Evolutionary conservation across 2,329 filamentous ascomycete genomes (phyloP), one percentile per base, ranked within the genome.

Genomic region (Fusarium lyarnte): DNA sequence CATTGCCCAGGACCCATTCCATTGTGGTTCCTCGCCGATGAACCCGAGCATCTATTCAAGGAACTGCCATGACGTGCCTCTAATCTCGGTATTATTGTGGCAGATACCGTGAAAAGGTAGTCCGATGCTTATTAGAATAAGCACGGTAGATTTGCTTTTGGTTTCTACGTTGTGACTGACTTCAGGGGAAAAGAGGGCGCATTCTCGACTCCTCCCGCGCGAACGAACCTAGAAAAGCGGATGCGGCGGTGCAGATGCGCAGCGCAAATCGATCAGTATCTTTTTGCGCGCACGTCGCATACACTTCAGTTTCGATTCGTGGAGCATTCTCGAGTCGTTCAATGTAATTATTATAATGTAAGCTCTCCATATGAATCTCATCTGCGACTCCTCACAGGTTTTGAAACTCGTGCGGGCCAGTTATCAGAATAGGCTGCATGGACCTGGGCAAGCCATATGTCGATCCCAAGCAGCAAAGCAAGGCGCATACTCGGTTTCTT

Each of bases 191-290:
- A 60, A 58, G 52, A 60, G 39, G 66, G 70, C 66, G 70, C 66
- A 71, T 71, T 74, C 70, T 73, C 36, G 62, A 72, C 59, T 67
- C 52, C 53, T 60, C 59, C 27, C 59, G 55, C 61, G 51, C 51
- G 43, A 45, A 67, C 47, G 70, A 74, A 73, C 70, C 62, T 61
- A 68, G 70, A 73, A 71, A 73, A 73, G 70, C 70, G 70, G 70
- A 73, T 73, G 70, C 70, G 62, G 70, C 62, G 38, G 70, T 73
- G 66, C 70, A 55, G 21, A 38, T 55, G 61, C 67, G 61, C 60
- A 54, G 67, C 62, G 62, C 68, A 70, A 60, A 59, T 47, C 38
- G 53, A 62, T 46, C 60, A 70, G 31, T 51, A 42, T 55, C 35
- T 53, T 61, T 60, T 64, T 71, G 62, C 63, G 70, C 70, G 62